A percentile compares a stretch with the other conserved stretches of the same genome.
phyloP scores from a whole-genome alignment of 2,329 filamentous ascomycete species.

The Trichoderma harzianum region DNA sequence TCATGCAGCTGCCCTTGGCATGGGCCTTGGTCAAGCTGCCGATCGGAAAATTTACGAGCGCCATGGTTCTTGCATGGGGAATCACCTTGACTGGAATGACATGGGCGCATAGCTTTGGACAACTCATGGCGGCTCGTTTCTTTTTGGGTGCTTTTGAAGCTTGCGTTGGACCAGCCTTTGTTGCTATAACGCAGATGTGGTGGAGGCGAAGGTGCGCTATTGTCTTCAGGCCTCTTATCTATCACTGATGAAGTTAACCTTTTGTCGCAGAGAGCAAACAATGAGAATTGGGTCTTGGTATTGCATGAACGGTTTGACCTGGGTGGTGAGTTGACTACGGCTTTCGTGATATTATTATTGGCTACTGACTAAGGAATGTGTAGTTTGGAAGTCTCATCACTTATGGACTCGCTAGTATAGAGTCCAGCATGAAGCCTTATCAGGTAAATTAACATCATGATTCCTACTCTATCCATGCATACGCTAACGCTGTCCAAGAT shows the following conservation, averaged over 20 bases:
- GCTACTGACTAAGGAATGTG: not conserved
- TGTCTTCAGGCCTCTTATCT: not conserved
- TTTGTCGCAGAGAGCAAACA: constrained; percentile 48
- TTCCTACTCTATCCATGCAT: not conserved
- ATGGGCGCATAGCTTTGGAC: constrained; percentile 47
- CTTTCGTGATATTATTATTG: not conserved
- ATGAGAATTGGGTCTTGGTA: constrained; percentile 57
- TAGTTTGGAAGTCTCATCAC: constrained; percentile 53
- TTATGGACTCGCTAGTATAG: constrained; percentile 57
- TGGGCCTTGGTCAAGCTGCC: constrained; percentile 58
- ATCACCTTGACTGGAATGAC: constrained; percentile 50
- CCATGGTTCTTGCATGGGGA: constrained; percentile 55
- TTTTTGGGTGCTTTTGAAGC: constrained; percentile 57
- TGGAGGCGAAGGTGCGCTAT: constrained; percentile 45
- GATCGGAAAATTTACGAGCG: constrained; percentile 58
- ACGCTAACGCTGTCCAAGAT: constrained; percentile 32
- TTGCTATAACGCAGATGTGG: constrained; percentile 61
- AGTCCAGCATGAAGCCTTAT: constrained; percentile 44
- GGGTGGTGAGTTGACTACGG: constrained; percentile 39
- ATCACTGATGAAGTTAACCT: not conserved
- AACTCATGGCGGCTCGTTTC: constrained; percentile 50
- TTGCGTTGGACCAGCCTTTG: constrained; percentile 46
- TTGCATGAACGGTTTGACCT: constrained; percentile 57
- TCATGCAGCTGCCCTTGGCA: constrained; percentile 55
- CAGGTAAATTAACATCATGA: constrained; percentile 35